These are phyloP conservation scores for Thyridium curvatum DNA, from an alignment of 2,329 filamentous ascomycete genomes.

Conservation along the genomic window DNA sequence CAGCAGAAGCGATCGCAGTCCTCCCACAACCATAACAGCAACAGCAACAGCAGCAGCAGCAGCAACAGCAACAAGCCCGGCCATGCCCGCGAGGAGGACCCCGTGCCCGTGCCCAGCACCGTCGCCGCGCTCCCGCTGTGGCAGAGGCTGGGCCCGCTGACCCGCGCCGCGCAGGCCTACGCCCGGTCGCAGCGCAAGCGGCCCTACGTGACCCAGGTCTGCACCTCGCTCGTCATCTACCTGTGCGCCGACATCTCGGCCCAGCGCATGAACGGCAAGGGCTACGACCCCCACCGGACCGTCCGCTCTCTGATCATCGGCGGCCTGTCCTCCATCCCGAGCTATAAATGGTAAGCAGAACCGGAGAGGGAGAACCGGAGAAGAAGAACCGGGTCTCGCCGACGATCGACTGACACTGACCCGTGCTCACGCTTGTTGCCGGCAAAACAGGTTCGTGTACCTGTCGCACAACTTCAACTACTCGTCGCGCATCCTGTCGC, in stretches of 20 bases:
- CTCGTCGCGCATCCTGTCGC: conserved; percentile 60
- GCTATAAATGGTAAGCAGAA: conserved; percentile 73
- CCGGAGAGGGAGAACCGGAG: no score
- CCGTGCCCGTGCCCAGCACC: conserved; percentile 36
- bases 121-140: conserved; percentile 40
- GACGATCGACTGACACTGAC: neutral
- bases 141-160: conserved; percentile 52
- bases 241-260: conserved; percentile 71
- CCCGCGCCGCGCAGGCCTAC: conserved; percentile 52
- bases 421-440: neutral
- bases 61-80: conserved; percentile 12
- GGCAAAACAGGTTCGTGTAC: conserved; percentile 63
- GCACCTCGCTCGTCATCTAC: conserved; percentile 71
- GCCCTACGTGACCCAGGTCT: conserved; percentile 75
- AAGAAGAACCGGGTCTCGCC: no score
- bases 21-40: conserved; percentile 8
- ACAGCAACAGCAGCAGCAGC: conserved; percentile 13
- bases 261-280: conserved; percentile 57
- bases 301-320: conserved; percentile 69
- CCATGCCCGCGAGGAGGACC: conserved; percentile 14
- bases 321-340: conserved; percentile 65
- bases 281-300: conserved; percentile 66
- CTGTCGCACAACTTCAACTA: conserved; percentile 82
- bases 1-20: conserved; percentile 18
- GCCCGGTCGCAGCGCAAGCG: conserved; percentile 62